phyloP scores from a whole-genome alignment of 768 basidiomycete species.

The Paxillus involutus region DNA sequence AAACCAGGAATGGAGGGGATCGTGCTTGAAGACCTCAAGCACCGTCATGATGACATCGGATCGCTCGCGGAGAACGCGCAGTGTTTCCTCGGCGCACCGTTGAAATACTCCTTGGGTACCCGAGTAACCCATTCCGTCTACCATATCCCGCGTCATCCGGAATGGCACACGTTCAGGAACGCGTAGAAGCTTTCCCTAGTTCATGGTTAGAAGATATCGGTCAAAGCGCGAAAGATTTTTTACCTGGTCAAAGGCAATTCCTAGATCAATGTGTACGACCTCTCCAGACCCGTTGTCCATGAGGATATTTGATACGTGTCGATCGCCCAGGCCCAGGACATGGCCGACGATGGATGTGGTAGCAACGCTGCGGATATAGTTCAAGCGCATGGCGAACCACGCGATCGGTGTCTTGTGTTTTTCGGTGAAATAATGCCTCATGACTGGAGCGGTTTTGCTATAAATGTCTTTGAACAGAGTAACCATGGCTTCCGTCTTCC shows the following conservation, averaged over 20 bases:
- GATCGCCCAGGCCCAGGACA: conserved; percentile 88
- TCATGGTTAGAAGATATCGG: not conserved
- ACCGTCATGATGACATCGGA: conserved; percentile 92
- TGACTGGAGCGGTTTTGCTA: conserved; percentile 70
- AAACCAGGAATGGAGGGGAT: conserved; percentile 92
- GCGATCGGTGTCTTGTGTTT: conserved; percentile 82
- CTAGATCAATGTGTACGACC: conserved; percentile 93
- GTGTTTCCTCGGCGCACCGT: conserved; percentile 90
- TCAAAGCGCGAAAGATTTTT: not conserved
- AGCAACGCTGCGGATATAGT: conserved; percentile 90
- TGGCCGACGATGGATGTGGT: conserved; percentile 94
- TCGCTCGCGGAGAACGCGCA: conserved; percentile 84
- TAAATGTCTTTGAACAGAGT: conserved; percentile 38
- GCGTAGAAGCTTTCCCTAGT: conserved; percentile 73
- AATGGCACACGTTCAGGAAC: conserved; percentile 93
- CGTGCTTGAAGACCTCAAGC: conserved; percentile 94
- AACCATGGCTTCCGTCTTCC: conserved; percentile 30
- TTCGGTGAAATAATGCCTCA: conserved; percentile 95
- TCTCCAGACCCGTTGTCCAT: conserved; percentile 83
- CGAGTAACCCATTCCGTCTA: conserved; percentile 90
- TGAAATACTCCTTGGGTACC: conserved; percentile 95
- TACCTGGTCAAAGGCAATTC: conserved; percentile 95
- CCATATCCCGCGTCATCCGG: conserved; percentile 89
- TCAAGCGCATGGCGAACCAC: conserved; percentile 91
- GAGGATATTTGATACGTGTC: conserved; percentile 90